These are phyloP conservation scores for Malassezia vespertilionis DNA, from an alignment of 1,284 basidiomycete species.

Conservation along the genomic window DNA sequence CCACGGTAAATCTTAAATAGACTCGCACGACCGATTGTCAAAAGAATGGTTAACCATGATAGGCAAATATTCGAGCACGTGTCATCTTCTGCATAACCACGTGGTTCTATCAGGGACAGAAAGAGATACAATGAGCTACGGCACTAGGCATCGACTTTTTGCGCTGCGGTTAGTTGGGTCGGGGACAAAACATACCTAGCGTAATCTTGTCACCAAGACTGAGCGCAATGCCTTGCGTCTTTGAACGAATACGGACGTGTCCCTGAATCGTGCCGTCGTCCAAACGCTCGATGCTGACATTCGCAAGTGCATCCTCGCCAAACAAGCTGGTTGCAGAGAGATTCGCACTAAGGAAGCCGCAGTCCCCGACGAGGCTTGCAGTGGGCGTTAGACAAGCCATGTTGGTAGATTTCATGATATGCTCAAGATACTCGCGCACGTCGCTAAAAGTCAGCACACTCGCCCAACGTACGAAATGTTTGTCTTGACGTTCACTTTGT, in stretches of 20 bases:
- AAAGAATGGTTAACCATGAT: no score
- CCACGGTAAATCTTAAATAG: no score
- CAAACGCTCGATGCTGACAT: constrained; percentile 82
- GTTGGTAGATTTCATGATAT: constrained; percentile 75
- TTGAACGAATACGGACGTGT: constrained; percentile 41
- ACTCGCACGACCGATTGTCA: no score
- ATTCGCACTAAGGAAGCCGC: constrained; percentile 85
- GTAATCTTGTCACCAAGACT: constrained; percentile 77
- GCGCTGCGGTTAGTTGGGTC: background rate
- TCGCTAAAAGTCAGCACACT: constrained; percentile 50
- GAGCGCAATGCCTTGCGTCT: constrained; percentile 61
- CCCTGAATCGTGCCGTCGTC: constrained; percentile 53
- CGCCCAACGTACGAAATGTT: constrained; percentile 57
- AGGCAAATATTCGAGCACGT: no score
- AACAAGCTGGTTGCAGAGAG: constrained; percentile 84
- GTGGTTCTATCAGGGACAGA: no score
- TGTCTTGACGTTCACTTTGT: constrained; percentile 83
- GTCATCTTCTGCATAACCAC: no score
- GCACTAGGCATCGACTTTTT: constrained; percentile 10
- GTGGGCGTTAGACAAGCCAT: constrained; percentile 94
- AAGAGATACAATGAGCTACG: no score
- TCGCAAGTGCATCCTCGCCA: constrained; percentile 94
- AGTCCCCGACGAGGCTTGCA: constrained; percentile 77
- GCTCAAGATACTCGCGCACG: constrained; percentile 69
- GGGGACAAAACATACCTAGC: constrained; percentile 18